These are phyloP conservation scores for Pleurotus giganteus DNA, from an alignment of 768 basidiomycete genomes.

Conservation along the genomic window DNA sequence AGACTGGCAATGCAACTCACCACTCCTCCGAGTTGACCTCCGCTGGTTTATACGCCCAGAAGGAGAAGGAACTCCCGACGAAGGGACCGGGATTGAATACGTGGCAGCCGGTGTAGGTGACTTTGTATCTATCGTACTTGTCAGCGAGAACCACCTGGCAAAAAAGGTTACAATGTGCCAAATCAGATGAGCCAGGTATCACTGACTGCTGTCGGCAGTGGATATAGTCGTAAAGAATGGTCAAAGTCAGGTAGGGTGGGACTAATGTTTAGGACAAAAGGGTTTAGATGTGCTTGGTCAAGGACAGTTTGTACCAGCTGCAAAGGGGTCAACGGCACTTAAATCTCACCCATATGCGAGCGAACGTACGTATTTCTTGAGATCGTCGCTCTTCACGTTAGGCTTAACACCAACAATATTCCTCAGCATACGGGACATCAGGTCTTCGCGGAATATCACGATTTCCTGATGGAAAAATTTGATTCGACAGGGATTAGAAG, in stretches of 20 bases:
- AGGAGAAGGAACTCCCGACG: slow-evolving; percentile 75
- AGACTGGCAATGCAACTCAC: slow-evolving; percentile 31
- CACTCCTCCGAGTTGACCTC: slow-evolving; percentile 85
- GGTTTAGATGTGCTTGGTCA: slow-evolving; percentile 93
- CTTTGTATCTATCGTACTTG: slow-evolving; percentile 92
- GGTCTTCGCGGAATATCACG: slow-evolving; percentile 88
- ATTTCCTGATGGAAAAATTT: slow-evolving; percentile 96
- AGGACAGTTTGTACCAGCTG: slow-evolving; percentile 96
- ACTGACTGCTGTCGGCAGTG: slow-evolving; percentile 87
- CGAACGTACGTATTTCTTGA: slow-evolving; percentile 81
- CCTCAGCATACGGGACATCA: slow-evolving; percentile 91
- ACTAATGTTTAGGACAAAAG: slow-evolving; percentile 80
- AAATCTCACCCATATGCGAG: background rate
- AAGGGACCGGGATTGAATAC: slow-evolving; percentile 98
- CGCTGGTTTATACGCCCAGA: slow-evolving; percentile 89
- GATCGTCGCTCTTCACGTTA: slow-evolving; percentile 69
- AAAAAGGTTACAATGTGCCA: background rate
- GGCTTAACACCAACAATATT: slow-evolving; percentile 90
- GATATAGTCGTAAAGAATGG: slow-evolving; percentile 89
- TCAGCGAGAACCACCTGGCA: slow-evolving; percentile 87
- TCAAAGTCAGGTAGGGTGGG: slow-evolving; percentile 90
- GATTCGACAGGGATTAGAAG: slow-evolving; percentile 90
- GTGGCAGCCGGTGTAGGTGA: slow-evolving; percentile 97
- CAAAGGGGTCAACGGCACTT: background rate
- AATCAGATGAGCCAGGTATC: too few species aligned